Evolutionary conservation across 441 rosid genomes (phyloP).

Genomic region (Gossypium trilobum): DNA sequence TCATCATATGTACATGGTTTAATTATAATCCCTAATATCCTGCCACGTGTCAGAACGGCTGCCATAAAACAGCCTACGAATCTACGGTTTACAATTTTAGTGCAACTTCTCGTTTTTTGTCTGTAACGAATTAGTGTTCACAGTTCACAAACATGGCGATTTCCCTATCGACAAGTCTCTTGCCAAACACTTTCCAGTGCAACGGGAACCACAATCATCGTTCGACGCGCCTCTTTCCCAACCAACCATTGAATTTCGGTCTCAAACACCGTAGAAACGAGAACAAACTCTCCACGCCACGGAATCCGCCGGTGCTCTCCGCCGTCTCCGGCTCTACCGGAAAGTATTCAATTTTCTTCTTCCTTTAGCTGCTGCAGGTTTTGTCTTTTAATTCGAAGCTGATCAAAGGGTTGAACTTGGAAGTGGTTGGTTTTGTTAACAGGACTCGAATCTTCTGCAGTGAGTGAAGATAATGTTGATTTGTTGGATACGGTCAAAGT

Average conservation of each 20-base stretch:
- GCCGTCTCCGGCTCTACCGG: conserved; percentile 57
- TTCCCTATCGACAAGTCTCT: conserved; percentile 28
- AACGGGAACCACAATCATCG: conserved; percentile 6
- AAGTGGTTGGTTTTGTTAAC: not conserved
- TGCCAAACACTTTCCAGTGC: conserved; percentile 20
- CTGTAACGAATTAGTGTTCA: conserved; percentile 16
- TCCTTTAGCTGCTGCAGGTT: not conserved
- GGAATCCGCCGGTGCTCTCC: conserved; percentile 24
- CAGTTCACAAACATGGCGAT: conserved; percentile 34
- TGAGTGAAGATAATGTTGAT: conserved; percentile 27
- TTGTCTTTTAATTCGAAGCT: not conserved
- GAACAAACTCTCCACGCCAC: conserved; percentile 18
- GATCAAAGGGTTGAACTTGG: not conserved
- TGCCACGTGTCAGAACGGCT: conserved; percentile 30
- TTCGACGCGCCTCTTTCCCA: conserved; percentile 5
- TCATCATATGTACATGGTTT: not conserved
- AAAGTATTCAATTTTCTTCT: conserved; percentile 13
- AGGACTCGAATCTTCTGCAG: conserved; percentile 34
- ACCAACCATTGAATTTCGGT: conserved; percentile 4
- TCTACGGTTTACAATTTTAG: conserved; percentile 4
- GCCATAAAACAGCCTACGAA: conserved; percentile 28
- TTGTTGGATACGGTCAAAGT: conserved; percentile 48
- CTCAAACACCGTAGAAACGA: conserved; percentile 14
- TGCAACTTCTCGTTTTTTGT: conserved; percentile 1
- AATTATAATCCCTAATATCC: not conserved